phyloP scores from a whole-genome alignment of 768 basidiomycete species.

The Podaxis mareebaensis region DNA sequence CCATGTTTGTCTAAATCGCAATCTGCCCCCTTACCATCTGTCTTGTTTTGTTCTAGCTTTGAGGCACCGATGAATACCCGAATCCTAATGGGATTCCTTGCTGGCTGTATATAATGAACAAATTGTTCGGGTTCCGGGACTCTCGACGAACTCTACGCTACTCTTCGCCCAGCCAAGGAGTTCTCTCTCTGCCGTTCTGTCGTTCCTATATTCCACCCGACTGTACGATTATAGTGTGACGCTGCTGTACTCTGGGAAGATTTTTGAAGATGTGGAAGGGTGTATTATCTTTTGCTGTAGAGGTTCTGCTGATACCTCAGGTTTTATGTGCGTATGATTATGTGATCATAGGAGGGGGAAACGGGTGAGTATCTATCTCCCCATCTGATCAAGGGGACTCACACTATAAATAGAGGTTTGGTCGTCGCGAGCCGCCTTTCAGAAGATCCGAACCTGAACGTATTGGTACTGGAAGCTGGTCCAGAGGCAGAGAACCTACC shows the following conservation, averaged over 20 bases:
- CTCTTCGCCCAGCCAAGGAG: background rate
- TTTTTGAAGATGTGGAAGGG: background rate
- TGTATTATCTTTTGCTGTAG: background rate
- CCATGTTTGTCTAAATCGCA: background rate
- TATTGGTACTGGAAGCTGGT: conserved; percentile 41
- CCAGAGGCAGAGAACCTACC: conserved; percentile 32
- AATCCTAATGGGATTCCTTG: background rate
- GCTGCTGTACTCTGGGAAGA: no score
- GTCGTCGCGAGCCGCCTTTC: conserved; percentile 36
- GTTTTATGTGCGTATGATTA: conserved; percentile 26
- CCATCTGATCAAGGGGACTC: background rate
- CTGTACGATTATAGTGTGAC: no score
- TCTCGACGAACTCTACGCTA: background rate
- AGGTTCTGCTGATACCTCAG: background rate
- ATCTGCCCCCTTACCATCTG: background rate
- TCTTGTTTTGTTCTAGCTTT: background rate
- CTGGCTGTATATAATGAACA: background rate
- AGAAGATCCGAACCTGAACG: conserved; percentile 29
- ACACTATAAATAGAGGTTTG: conserved; percentile 25
- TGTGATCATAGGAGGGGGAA: conserved; percentile 36
- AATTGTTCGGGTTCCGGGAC: background rate
- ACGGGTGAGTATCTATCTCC: conserved; percentile 25
- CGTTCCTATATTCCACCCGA: no score
- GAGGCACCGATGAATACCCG: background rate
- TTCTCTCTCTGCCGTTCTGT: background rate